Evolutionary conservation across 768 basidiomycete genomes (phyloP).

Genomic region (Lentinus brumalis): DNA sequence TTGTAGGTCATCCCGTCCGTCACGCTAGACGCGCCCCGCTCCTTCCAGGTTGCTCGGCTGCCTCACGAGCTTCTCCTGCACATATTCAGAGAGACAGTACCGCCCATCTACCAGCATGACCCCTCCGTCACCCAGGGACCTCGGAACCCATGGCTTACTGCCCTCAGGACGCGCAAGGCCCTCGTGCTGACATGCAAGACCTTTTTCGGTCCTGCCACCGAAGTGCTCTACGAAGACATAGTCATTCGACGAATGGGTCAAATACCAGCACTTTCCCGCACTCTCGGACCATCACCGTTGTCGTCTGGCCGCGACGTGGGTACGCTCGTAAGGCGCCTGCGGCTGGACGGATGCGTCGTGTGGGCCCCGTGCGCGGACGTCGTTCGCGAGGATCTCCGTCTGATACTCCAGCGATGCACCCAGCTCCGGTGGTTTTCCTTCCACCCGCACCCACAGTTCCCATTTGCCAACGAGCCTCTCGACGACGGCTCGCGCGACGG

Average conservation of each 20-base stretch:
- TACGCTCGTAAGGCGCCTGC: background rate
- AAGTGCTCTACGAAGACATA: slow-evolving; percentile 13
- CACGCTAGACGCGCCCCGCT: too few species aligned
- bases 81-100: background rate
- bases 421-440: slow-evolving; percentile 5
- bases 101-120: slow-evolving; percentile 1
- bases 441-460: background rate
- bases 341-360: slow-evolving; percentile 6
- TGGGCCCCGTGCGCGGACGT: slow-evolving; percentile 1
- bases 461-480: background rate
- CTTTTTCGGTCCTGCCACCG: slow-evolving; percentile 7
- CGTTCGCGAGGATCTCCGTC: background rate
- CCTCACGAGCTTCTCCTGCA: slow-evolving; percentile 8
- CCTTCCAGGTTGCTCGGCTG: background rate
- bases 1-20: too few species aligned
- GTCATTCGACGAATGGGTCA: slow-evolving; percentile 17
- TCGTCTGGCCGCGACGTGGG: background rate
- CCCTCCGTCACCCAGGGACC: slow-evolving; percentile 5
- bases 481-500: background rate
- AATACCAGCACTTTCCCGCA: slow-evolving; percentile 12
- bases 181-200: slow-evolving; percentile 8
- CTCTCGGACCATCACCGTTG: slow-evolving; percentile 1
- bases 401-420: slow-evolving; percentile 3
- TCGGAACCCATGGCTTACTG: slow-evolving; percentile 5
- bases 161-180: slow-evolving; percentile 3